These are phyloP conservation scores for Strigomonas galati DNA, from an alignment of 208 protist genomes.

Conservation along the genomic window DNA sequence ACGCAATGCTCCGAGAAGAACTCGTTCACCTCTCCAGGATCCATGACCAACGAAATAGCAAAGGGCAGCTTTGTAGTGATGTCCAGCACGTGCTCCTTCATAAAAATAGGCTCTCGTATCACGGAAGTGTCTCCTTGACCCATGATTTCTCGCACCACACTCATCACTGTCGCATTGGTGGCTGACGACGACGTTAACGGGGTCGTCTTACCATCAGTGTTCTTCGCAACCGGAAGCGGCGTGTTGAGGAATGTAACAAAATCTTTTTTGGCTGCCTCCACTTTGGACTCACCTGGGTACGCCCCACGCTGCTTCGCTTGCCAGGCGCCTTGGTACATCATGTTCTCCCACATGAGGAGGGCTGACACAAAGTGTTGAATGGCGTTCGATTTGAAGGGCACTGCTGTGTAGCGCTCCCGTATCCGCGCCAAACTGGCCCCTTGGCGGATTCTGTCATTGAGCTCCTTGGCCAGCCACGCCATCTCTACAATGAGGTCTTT, in stretches of 20 bases:
- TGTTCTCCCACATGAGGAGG: conserved; percentile 67
- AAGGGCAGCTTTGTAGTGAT: conserved; percentile 87
- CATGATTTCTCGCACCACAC: conserved; percentile 36
- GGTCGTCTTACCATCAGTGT: neutral
- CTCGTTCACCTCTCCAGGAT: conserved; percentile 74
- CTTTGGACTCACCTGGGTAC: neutral
- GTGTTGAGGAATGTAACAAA: conserved; percentile 33
- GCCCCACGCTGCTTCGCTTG: conserved; percentile 9
- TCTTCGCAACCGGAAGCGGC: neutral
- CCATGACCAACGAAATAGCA: conserved; percentile 72
- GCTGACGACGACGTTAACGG: too few relatives aligned
- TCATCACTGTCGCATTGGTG: neutral
- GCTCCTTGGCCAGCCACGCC: neutral
- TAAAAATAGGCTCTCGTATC: conserved; percentile 12
- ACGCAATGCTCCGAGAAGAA: conserved; percentile 70
- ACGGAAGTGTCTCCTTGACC: neutral
- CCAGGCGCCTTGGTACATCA: conserved; percentile 52
- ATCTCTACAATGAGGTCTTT: neutral
- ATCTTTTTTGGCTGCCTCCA: conserved; percentile 22
- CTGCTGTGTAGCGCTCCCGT: conserved; percentile 12
- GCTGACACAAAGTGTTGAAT: conserved; percentile 58
- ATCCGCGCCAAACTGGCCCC: neutral
- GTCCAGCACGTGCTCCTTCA: conserved; percentile 53
- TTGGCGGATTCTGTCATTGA: conserved; percentile 4
- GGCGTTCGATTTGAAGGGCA: conserved; percentile 49